Evolutionary conservation across 345 rosid genomes (phyloP).

Genomic region (Populus ilicifolia): DNA sequence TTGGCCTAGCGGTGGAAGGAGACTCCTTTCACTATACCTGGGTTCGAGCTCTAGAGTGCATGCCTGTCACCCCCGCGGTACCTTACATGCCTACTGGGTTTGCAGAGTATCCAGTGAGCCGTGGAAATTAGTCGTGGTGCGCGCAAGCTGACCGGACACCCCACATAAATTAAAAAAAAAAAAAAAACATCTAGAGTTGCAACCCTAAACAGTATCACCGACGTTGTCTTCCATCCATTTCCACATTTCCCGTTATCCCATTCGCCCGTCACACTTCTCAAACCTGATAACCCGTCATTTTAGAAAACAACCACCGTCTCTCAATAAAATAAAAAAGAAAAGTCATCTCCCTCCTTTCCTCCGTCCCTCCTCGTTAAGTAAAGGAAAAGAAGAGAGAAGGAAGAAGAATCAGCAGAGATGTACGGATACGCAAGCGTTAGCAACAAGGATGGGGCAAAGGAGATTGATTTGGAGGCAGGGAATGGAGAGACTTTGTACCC

Average conservation of each 20-base stretch:
- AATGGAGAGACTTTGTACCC: slow-evolving; percentile 67
- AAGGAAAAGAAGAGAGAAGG: background rate
- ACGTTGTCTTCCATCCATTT: background rate
- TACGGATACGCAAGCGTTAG: slow-evolving; percentile 55
- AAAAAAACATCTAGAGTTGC: background rate
- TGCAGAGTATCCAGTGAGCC: too few species aligned
- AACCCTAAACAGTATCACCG: background rate
- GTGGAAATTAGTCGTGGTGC: too few species aligned
- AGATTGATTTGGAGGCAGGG: slow-evolving; percentile 50
- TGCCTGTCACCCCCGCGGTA: too few species aligned
- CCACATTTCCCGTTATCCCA: background rate
- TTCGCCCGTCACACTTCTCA: background rate
- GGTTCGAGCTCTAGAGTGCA: too few species aligned
- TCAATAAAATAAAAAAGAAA: background rate
- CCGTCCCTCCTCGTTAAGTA: too few species aligned
- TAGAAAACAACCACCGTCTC: background rate
- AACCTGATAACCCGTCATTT: background rate
- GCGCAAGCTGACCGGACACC: too few species aligned
- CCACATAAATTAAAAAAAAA: too few species aligned
- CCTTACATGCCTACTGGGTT: too few species aligned
- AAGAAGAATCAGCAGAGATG: slow-evolving; percentile 23
- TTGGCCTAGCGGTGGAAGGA: too few species aligned
- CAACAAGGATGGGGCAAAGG: slow-evolving; percentile 31
- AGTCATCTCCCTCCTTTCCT: too few species aligned
- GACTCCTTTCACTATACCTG: too few species aligned